Percentiles rank a stretch among this genome's conserved stretches.
Evolutionary conservation across 1,284 basidiomycete genomes (phyloP).

Genomic region (Pseudozyma sp.): DNA sequence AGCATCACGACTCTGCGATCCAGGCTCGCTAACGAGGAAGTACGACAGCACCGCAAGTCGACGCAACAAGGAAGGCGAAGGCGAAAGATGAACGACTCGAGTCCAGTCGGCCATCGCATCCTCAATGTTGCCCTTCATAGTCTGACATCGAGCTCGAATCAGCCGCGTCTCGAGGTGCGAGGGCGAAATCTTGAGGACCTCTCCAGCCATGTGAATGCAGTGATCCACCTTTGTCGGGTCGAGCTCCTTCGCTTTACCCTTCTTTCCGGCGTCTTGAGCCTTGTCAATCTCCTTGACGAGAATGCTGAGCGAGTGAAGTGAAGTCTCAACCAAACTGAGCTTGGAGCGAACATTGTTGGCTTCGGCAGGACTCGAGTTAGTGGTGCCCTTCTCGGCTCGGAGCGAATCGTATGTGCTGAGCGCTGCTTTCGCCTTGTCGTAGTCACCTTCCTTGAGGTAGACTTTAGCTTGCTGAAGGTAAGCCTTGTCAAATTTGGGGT

Average conservation of each 20-base stretch:
- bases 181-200: slow-evolving; percentile 60
- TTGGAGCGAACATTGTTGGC: slow-evolving; percentile 36
- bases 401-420: slow-evolving; percentile 37
- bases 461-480: slow-evolving; percentile 63
- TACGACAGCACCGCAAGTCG: slow-evolving; percentile 64
- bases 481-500: slow-evolving; percentile 65
- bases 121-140: slow-evolving; percentile 56
- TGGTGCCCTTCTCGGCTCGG: slow-evolving; percentile 29
- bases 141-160: slow-evolving; percentile 57
- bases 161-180: slow-evolving; percentile 58
- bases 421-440: slow-evolving; percentile 48
- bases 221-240: slow-evolving; percentile 49
- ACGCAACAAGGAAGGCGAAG: slow-evolving; percentile 58
- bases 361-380: slow-evolving; percentile 14
- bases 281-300: slow-evolving; percentile 56
- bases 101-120: slow-evolving; percentile 65
- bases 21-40: slow-evolving; percentile 60
- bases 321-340: slow-evolving; percentile 29
- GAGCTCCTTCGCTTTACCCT: slow-evolving; percentile 47
- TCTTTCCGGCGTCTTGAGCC: slow-evolving; percentile 30
- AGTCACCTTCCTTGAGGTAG: slow-evolving; percentile 62
- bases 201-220: slow-evolving; percentile 55
- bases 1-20: slow-evolving; percentile 57
- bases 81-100: slow-evolving; percentile 57
- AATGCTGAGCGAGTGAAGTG: slow-evolving; percentile 48